Percentiles rank a stretch among this genome's conserved stretches.
Conservation (phyloP, 139 green algal genomes). For the Auxenochlorella pyrenoidosa region DNA sequence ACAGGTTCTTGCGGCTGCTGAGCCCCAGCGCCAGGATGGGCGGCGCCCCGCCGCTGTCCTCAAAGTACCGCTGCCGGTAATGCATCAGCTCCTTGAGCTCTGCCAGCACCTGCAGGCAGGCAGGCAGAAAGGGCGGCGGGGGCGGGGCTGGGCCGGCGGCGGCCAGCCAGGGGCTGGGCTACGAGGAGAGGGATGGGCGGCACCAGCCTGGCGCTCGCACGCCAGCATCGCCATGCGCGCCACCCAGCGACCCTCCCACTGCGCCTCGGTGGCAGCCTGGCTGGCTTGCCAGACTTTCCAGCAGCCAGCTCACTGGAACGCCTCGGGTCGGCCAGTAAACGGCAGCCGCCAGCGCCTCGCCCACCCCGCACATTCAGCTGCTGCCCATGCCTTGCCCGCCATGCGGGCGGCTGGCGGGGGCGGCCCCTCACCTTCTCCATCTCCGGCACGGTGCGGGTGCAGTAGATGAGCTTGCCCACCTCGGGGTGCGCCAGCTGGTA, state of each 20-base stretch:
- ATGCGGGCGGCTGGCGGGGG: not conserved
- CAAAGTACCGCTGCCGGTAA: conserved; percentile 81
- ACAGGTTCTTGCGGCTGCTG: conserved; percentile 97
- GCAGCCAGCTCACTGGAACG: no score
- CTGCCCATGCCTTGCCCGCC: conserved; percentile 89
- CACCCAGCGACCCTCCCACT: no score
- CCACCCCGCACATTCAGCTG: conserved; percentile 91
- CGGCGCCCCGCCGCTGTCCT: conserved; percentile 39
- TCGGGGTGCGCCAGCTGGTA: conserved; percentile 97
- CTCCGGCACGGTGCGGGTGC: conserved; percentile 99
- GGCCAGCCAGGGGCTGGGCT: no score
- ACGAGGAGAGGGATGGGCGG: no score
- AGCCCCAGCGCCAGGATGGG: conserved; percentile 95
- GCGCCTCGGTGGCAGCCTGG: no score
- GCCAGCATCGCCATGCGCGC: no score
- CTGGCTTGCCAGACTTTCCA: no score
- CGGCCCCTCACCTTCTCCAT: conserved; percentile 98
- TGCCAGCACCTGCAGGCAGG: conserved; percentile 72
- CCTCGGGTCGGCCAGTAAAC: no score
- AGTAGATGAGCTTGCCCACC: conserved; percentile 98
- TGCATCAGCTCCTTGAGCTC: conserved; percentile 89
- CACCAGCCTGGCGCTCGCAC: no score
- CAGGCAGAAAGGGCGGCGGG: not conserved
- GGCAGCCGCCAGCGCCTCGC: no score
- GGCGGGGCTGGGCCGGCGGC: no score